Evolutionary conservation across 345 rosid species (phyloP), one percentile per base, ranked within the genome.

Genomic region (Eucalyptus victrix): DNA sequence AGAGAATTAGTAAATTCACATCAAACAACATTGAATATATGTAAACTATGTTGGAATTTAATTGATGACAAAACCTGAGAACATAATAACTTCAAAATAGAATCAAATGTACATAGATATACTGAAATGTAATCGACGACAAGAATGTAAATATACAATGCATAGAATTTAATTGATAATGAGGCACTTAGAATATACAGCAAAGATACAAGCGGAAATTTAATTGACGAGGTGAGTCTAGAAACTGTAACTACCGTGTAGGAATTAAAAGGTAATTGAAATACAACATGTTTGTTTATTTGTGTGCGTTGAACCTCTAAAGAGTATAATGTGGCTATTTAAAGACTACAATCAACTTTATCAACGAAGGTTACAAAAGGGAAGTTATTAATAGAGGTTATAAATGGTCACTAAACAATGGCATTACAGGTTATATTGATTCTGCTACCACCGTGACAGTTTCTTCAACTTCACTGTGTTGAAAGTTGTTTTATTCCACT

Each of bases 401-500:
- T 11, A 56, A 56, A 56, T 23, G 13, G 62, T 56, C 13, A 56
- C 12, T 24, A 1, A 10, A 56, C 30, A 23, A 56, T 24, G 28
- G 6, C 30, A 24, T 56, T 56, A 10, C 6, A 5, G 14, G 62
- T 56, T 10, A 2, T 11, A 56, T 56, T 56, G 62, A 56, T 26
- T 24, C 3, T 28, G 5, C 30, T 56, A 9, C 12, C 30, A 0
- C 12, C 30, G 0, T 56, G 30, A 56, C 2, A 3, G 13, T 56
- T 56, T 56, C 62, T 56, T 56, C 13, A 24, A 56, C 62, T 56
- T 56, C 30, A 56, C 62, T 4, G 24, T 56, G 6, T 56, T 56
- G 62, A 24, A 9, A 56, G 30, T 56, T 24, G 62, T 26, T 56
- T 56, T 56, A 56, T 56, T 56, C 13, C 13, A 56, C 62, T 56